Conservation (phyloP, 2,329 filamentous ascomycete genomes). For the Trichoderma hamatum region DNA sequence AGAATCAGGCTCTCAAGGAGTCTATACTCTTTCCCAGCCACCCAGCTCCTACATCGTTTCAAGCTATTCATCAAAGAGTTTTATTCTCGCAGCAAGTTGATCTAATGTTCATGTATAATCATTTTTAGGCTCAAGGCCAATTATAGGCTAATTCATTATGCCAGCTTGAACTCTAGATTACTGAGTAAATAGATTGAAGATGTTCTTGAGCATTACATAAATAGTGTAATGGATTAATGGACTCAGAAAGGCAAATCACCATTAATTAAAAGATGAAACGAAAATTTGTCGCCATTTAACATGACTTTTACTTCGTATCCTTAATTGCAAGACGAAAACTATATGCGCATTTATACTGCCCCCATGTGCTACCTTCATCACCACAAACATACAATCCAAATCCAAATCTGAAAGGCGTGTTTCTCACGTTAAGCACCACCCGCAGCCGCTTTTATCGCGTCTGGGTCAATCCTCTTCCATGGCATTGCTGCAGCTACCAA, state of each 20-base stretch:
- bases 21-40: not conserved
- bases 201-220: too few species aligned
- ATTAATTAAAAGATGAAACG: too few species aligned
- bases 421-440: not conserved
- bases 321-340: not conserved
- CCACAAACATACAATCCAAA: not conserved
- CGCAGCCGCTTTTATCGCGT: slow-evolving; percentile 5
- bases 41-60: not conserved
- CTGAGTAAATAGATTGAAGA: not conserved
- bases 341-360: not conserved
- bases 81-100: not conserved
- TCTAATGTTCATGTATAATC: too few species aligned
- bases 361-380: too few species aligned
- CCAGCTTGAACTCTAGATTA: fast-evolving
- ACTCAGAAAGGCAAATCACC: too few species aligned
- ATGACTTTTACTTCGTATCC: too few species aligned
- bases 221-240: too few species aligned
- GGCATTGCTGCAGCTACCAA: slow-evolving; percentile 1
- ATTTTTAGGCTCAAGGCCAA: not conserved
- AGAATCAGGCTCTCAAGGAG: not conserved
- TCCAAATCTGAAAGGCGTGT: not conserved
- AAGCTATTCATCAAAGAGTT: not conserved
- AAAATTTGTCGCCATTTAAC: too few species aligned
- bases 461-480: slow-evolving; percentile 7
- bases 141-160: not conserved